These are phyloP conservation scores for Fraxinus greggii DNA, from an alignment of 305 asterid species.

Conservation along the genomic window DNA sequence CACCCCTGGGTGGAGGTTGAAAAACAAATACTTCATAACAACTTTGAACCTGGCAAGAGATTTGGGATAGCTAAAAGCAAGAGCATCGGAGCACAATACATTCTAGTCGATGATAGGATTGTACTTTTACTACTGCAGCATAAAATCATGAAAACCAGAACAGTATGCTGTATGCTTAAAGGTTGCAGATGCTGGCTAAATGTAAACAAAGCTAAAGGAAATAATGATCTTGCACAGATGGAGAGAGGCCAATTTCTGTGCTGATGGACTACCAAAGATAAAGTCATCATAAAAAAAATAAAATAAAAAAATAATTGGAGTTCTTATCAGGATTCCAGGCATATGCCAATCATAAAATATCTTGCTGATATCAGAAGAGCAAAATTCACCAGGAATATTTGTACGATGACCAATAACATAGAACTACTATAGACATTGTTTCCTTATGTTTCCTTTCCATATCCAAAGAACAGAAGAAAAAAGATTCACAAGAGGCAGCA, in stretches of 20 bases:
- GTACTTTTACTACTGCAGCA: background rate
- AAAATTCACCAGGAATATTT: background rate
- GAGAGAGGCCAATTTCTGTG: background rate
- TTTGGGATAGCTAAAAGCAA: background rate
- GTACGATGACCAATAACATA: background rate
- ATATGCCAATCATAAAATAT: background rate
- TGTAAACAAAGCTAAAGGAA: background rate
- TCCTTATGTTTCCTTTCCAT: background rate
- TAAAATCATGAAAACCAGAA: background rate
- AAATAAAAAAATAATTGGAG: background rate
- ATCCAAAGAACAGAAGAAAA: slow-evolving; percentile 2
- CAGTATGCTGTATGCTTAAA: background rate
- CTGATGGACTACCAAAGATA: background rate
- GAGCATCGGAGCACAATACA: background rate
- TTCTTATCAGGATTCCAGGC: background rate
- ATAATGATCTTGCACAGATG: background rate
- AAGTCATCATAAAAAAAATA: background rate
- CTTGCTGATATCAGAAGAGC: background rate
- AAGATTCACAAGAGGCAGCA: background rate
- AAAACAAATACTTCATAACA: background rate
- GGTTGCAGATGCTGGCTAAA: background rate
- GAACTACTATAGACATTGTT: background rate
- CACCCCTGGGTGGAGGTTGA: background rate
- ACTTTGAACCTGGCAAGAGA: background rate
- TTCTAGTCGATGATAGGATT: background rate